A percentile compares a stretch with the other conserved stretches of the same genome.
These are phyloP conservation scores for Mycena alexandri DNA, from an alignment of 768 basidiomycete genomes.

Conservation along the genomic window DNA sequence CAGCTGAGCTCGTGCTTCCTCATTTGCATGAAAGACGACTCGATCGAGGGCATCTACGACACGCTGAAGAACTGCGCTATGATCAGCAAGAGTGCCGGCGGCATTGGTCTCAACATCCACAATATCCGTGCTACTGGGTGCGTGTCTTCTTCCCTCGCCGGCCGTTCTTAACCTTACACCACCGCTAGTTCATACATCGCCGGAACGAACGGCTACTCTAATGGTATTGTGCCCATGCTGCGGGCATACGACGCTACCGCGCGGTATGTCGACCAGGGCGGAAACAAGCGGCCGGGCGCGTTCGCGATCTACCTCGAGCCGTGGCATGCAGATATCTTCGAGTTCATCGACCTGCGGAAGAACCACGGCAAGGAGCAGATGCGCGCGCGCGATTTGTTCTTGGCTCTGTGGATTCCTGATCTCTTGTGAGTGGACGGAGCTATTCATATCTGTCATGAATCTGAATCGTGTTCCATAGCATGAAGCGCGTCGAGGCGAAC, in stretches of 20 bases:
- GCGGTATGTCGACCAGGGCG: conserved; percentile 98
- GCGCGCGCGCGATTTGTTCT: conserved; percentile 98
- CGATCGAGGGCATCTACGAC: conserved; percentile 99
- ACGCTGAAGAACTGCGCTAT: conserved; percentile 98
- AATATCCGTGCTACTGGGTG: conserved; percentile 96
- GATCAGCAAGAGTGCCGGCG: conserved; percentile 99
- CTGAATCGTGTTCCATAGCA: conserved; percentile 60
- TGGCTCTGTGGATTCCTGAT: conserved; percentile 98
- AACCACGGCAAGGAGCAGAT: conserved; percentile 99
- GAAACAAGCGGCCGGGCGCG: conserved; percentile 98
- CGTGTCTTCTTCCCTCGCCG: conserved; percentile 39
- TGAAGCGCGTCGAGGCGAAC: conserved; percentile 95
- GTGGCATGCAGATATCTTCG: conserved; percentile 98
- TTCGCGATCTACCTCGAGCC: conserved; percentile 99
- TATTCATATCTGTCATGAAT: not conserved
- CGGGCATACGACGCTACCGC: conserved; percentile 98
- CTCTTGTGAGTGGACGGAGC: conserved; percentile 78
- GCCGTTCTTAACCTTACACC: not conserved
- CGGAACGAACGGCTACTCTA: conserved; percentile 98
- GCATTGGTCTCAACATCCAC: conserved; percentile 96
- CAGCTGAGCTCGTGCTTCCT: conserved; percentile 98
- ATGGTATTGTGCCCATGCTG: conserved; percentile 99
- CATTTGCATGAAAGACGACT: conserved; percentile 98
- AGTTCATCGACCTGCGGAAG: conserved; percentile 97
- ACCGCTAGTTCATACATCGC: conserved; percentile 91